phyloP scores from a whole-genome alignment of 257 asterid genomes.

The Salvia miltiorrhiza region DNA sequence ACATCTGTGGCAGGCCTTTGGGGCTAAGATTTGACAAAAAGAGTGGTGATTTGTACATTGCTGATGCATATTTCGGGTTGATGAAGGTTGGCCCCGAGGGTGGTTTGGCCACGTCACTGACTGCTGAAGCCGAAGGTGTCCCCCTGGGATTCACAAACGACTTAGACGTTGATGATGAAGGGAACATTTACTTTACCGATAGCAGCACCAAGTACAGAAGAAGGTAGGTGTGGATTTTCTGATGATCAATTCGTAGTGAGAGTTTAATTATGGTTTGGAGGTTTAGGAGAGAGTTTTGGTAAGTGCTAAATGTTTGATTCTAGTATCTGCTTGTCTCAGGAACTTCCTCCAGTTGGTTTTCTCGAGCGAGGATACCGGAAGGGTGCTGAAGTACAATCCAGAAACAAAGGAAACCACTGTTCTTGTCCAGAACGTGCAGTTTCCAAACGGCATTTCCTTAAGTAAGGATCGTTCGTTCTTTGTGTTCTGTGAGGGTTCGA shows the following conservation, averaged over 20 bases:
- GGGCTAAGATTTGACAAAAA: slow-evolving; percentile 79
- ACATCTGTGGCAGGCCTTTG: slow-evolving; percentile 96
- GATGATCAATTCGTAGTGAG: neutral
- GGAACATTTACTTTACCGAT: slow-evolving; percentile 84
- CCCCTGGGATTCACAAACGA: slow-evolving; percentile 80
- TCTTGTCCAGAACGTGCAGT: slow-evolving; percentile 66
- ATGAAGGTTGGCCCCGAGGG: slow-evolving; percentile 97
- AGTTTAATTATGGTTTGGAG: neutral
- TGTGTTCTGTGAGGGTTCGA: slow-evolving; percentile 69
- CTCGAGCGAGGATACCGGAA: slow-evolving; percentile 78
- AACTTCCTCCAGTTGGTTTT: slow-evolving; percentile 75
- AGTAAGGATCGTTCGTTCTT: slow-evolving; percentile 87
- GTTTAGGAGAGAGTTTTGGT: neutral
- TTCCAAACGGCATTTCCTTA: slow-evolving; percentile 83
- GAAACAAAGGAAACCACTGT: slow-evolving; percentile 66
- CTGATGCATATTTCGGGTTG: slow-evolving; percentile 92
- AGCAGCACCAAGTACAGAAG: slow-evolving; percentile 78
- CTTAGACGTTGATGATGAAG: slow-evolving; percentile 77
- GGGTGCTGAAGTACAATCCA: slow-evolving; percentile 74
- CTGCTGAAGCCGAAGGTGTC: slow-evolving; percentile 78
- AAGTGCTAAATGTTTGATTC: neutral
- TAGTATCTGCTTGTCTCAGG: slow-evolving; percentile 37
- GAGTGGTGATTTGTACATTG: slow-evolving; percentile 85
- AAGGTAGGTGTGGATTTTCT: slow-evolving; percentile 44
- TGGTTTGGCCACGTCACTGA: slow-evolving; percentile 72